Evolutionary conservation across 2,329 filamentous ascomycete genomes (phyloP).

Genomic region (Neonectria sp.): DNA sequence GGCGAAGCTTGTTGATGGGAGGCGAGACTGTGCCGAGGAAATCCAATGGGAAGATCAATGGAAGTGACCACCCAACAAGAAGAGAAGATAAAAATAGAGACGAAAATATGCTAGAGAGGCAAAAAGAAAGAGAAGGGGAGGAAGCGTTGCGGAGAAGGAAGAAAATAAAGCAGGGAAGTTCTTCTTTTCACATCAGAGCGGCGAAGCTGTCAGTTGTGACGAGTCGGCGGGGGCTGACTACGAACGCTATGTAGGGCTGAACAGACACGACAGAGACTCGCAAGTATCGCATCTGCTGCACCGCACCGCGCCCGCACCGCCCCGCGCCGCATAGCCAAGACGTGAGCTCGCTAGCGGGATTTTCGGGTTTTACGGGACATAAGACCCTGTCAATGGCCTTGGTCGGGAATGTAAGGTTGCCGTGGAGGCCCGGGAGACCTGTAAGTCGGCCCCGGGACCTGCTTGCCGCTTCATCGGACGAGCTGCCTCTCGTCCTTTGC

Average conservation of each 20-base stretch:
- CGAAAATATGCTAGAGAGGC: background rate
- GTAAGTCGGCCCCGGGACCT: background rate
- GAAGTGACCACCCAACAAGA: background rate
- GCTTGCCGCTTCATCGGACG: slow-evolving; percentile 26
- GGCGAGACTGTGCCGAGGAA: background rate
- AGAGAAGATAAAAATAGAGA: background rate
- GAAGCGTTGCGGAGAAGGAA: background rate
- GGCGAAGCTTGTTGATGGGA: slow-evolving; percentile 1
- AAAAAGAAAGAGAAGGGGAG: slow-evolving; percentile 3
- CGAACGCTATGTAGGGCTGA: slow-evolving; percentile 42
- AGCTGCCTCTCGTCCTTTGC: slow-evolving; percentile 8
- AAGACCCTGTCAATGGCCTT: slow-evolving; percentile 27
- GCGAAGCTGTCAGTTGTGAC: slow-evolving; percentile 18
- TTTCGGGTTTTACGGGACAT: slow-evolving; percentile 41
- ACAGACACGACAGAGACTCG: slow-evolving; percentile 23
- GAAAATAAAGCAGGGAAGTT: background rate
- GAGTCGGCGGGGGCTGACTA: slow-evolving; percentile 21
- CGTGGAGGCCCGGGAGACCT: slow-evolving; percentile 1
- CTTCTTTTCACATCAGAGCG: slow-evolving; percentile 4
- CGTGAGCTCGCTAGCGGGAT: slow-evolving; percentile 35
- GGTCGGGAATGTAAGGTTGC: slow-evolving; percentile 1
- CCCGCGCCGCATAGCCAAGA: slow-evolving; percentile 4
- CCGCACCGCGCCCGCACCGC: slow-evolving; percentile 7
- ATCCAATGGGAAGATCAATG: slow-evolving; percentile 4
- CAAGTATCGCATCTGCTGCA: slow-evolving; percentile 10